Conservation (phyloP, 2,329 filamentous ascomycete species). For the Cryoendolithus antarcticus region DNA sequence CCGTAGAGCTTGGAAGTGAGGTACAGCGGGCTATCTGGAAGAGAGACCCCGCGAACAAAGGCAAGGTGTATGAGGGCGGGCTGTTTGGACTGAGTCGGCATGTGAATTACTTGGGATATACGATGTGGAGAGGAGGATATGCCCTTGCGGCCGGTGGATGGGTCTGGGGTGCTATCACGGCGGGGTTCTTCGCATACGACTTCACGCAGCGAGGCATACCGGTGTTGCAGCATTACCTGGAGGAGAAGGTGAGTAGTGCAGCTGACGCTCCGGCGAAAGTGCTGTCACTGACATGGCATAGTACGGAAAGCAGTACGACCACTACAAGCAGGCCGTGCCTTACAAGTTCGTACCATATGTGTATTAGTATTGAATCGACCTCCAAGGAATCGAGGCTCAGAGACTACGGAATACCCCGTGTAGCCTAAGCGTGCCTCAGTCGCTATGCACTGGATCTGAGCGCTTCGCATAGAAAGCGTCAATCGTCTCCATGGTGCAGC, state of each 20-base stretch:
- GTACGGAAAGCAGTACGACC: slow-evolving; percentile 28
- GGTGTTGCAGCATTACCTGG: slow-evolving; percentile 38
- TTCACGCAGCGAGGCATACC: slow-evolving; percentile 35
- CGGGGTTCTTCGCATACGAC: slow-evolving; percentile 32
- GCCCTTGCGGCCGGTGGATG: slow-evolving; percentile 37
- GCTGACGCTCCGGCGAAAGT: background rate
- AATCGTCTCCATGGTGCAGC: no score
- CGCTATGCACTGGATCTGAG: no score
- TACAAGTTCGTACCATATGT: slow-evolving; percentile 28
- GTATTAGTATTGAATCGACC: no score
- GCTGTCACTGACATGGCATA: slow-evolving; percentile 8
- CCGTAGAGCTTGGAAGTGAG: slow-evolving; percentile 44
- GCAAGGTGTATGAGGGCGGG: slow-evolving; percentile 39
- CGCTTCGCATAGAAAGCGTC: no score
- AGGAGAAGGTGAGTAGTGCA: slow-evolving; percentile 24
- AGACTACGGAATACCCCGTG: no score
- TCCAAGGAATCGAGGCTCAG: no score
- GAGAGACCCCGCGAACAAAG: slow-evolving; percentile 37
- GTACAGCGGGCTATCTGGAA: slow-evolving; percentile 44
- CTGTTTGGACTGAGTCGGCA: slow-evolving; percentile 39
- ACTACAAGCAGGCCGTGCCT: slow-evolving; percentile 26
- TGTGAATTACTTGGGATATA: slow-evolving; percentile 44
- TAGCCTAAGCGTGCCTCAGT: no score
- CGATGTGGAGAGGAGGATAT: slow-evolving; percentile 39
- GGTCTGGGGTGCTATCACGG: slow-evolving; percentile 29